Base-by-base conservation (phyloP, 2,329 filamentous ascomycete genomes). In the Karstenula rhodostoma region DNA sequence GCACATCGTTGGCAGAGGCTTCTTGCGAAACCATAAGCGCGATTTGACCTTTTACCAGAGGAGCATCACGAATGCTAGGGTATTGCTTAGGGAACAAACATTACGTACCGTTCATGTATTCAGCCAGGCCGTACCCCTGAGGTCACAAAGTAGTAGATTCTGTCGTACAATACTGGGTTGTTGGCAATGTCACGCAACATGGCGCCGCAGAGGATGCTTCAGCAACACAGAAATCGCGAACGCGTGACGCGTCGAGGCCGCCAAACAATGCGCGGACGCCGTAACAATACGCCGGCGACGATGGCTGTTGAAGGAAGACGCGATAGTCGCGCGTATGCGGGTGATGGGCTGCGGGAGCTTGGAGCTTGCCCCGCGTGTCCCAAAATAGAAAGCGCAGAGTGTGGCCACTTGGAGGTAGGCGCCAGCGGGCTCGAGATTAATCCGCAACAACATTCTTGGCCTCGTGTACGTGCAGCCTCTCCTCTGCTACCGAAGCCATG, bases 401-500 rank as follows among this genome's bases (percentile, higher is more conserved):
- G 50, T 55, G 52, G 52, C 52, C 52, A 32, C 13, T 35, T 35
- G 27, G 40, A 55, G 52, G 12, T 22, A 46, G 52, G 29, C 42
- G 52, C 52, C 52, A 46, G 42, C 19, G 37, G 27, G 19, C 13
- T 46, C 13, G 27, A 46, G 32, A 35, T 25, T 44, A 55, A 35
- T 55, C 52, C 52, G 25, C 35, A 35, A 35, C 42, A 40, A 22
- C 57, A 47, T 43, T 55, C n/a, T 51, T 32, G 43, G 32, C 42
- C 37, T 15, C 15, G 40, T 27, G 12, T 27, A 6, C 37, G 33
- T 32, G 6, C 23, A 27, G 10, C 9, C 42, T 13, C n/a, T 44
- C 13, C 22, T 25, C 48, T 29, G 22, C 23, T 27, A 29, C 40
- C 42, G 47, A 54, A 48, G 46, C 68, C 68, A 99, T 99, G 95